A percentile compares a stretch with the other conserved stretches of the same genome.
Evolutionary conservation across 768 basidiomycete species (phyloP).

Genomic region (Mycena leptocephala): DNA sequence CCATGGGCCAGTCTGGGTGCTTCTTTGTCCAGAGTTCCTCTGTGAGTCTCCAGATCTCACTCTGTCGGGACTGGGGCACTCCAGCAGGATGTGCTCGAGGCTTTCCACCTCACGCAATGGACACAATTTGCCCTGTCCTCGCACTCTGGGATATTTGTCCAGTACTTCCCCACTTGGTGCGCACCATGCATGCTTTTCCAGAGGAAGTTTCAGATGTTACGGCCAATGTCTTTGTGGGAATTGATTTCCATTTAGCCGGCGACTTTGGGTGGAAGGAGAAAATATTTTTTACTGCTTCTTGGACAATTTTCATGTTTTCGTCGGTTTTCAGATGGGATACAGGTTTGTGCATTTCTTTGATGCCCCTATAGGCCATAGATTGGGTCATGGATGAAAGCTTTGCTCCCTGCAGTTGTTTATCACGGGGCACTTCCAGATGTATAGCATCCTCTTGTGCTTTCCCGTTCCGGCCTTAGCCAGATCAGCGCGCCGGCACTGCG

Average conservation of each 20-base stretch:
- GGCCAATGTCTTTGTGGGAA: not conserved
- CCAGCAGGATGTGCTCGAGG: no score
- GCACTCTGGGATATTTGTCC: slow-evolving; percentile 23
- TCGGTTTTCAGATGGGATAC: not conserved
- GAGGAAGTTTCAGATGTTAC: slow-evolving; percentile 8
- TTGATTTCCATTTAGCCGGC: not conserved
- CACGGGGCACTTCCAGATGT: no score
- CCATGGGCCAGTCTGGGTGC: no score
- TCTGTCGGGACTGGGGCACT: no score
- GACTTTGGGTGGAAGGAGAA: not conserved
- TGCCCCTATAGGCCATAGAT: not conserved
- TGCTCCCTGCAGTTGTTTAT: not conserved
- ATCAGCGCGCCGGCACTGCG: no score
- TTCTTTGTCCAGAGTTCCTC: no score
- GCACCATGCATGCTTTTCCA: slow-evolving; percentile 15
- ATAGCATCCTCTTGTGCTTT: no score
- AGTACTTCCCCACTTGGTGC: slow-evolving; percentile 17
- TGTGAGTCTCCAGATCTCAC: no score
- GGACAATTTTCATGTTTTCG: not conserved
- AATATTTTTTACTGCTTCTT: not conserved
- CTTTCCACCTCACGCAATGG: no score
- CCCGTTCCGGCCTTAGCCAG: no score
- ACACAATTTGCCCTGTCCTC: no score
- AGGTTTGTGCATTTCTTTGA: not conserved
- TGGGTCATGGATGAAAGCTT: not conserved